A percentile compares a stretch with the other conserved stretches of the same genome.
Evolutionary conservation across 1,284 basidiomycete genomes (phyloP).

Genomic region (Kwoniella shivajii): DNA sequence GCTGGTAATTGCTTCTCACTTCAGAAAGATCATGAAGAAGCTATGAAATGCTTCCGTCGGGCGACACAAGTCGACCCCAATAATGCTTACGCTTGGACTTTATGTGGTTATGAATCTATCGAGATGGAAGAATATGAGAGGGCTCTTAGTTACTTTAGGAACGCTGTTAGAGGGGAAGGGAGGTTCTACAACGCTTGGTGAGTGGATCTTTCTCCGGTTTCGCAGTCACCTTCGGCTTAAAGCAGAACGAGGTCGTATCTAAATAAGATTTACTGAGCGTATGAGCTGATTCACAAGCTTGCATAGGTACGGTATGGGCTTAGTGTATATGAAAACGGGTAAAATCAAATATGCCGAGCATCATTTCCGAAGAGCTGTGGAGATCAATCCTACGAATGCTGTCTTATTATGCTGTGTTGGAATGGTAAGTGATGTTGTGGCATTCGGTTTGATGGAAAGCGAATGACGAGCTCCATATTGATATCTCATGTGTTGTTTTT

Average conservation of each 20-base stretch:
- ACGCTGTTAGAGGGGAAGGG: constrained; percentile 79
- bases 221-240: too few species aligned
- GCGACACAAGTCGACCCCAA: constrained; percentile 79
- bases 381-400: constrained; percentile 88
- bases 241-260: too few species aligned
- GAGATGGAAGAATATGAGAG: constrained; percentile 85
- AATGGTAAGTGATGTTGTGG: constrained; percentile 64
- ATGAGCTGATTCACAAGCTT: not conserved
- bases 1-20: constrained; percentile 90
- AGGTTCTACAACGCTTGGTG: constrained; percentile 96
- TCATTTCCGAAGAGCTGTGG: constrained; percentile 84
- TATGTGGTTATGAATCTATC: constrained; percentile 91
- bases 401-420: constrained; percentile 87
- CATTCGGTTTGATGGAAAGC: not conserved
- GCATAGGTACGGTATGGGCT: constrained; percentile 89
- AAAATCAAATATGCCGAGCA: constrained; percentile 88
- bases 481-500: not conserved
- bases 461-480: not conserved
- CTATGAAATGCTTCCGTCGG: constrained; percentile 85
- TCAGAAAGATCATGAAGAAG: constrained; percentile 85
- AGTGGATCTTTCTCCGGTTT: constrained; percentile 32
- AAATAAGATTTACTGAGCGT: not conserved
- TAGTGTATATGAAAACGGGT: constrained; percentile 87
- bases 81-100: constrained; percentile 88
- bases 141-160: constrained; percentile 85